Percentiles rank a stretch among this genome's conserved stretches.
Evolutionary conservation across 169 alveolate species (phyloP).

Genomic region (Ichthyophthirius multifiliis): DNA sequence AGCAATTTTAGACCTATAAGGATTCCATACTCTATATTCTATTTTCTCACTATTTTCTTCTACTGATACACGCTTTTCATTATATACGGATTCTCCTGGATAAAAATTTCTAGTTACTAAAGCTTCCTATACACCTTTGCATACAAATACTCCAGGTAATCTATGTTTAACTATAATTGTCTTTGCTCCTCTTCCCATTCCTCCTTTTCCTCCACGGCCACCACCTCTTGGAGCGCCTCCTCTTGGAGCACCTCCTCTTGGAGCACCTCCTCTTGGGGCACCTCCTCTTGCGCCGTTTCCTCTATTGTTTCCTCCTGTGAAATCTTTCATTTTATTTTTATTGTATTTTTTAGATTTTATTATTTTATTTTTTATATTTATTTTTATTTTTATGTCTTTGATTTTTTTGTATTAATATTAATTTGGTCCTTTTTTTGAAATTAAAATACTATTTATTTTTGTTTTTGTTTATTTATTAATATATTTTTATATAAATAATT

Average conservation of each 20-base stretch:
- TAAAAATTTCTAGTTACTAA: conserved; percentile 94
- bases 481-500: too few species aligned
- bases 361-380: too few species aligned
- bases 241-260: conserved; percentile 57
- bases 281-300: conserved; percentile 79
- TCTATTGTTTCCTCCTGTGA: conserved; percentile 71
- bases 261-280: conserved; percentile 73
- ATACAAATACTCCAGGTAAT: conserved; percentile 95
- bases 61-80: conserved; percentile 96
- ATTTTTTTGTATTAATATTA: too few species aligned
- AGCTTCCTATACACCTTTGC: conserved; percentile 96
- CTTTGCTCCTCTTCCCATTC: conserved; percentile 87
- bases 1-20: conserved; percentile 98
- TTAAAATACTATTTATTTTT: too few species aligned
- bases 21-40: conserved; percentile 99
- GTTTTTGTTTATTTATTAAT: too few species aligned
- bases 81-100: conserved; percentile 99
- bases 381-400: too few species aligned
- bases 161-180: conserved; percentile 94
- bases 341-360: too few species aligned
- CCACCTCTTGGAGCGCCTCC: conserved; percentile 67
- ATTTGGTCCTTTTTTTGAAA: too few species aligned
- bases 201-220: conserved; percentile 70
- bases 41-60: conserved; percentile 89
- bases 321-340: too few species aligned